A percentile compares a stretch with the other conserved stretches of the same genome.
phyloP scores from a whole-genome alignment of 441 rosid species.

The Pelargonium cotyledonis region DNA sequence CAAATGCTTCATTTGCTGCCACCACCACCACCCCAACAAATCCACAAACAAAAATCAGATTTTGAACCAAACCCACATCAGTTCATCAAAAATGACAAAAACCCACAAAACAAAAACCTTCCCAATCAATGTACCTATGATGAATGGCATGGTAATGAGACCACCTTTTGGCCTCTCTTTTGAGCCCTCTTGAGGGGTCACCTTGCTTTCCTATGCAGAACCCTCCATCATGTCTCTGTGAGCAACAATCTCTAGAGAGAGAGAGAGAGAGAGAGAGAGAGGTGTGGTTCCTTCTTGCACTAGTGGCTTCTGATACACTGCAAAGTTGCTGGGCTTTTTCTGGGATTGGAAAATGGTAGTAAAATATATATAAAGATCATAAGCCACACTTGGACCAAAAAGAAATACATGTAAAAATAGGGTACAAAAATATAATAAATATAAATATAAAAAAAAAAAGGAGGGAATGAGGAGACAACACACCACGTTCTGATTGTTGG shows the following conservation, averaged over 20 bases:
- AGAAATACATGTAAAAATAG: constrained; percentile 1
- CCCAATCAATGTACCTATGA: constrained; percentile 44
- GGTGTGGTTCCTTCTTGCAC: constrained; percentile 1
- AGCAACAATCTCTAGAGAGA: background rate
- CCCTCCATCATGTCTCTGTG: constrained; percentile 6
- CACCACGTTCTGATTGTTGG: constrained; percentile 27
- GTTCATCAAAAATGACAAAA: background rate
- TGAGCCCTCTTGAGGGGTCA: constrained; percentile 1
- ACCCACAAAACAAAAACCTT: background rate
- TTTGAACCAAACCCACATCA: constrained; percentile 7
- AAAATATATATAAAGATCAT: background rate
- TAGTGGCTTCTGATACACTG: background rate
- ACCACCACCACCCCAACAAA: background rate
- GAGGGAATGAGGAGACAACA: constrained; percentile 26
- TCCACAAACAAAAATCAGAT: background rate
- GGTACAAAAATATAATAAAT: background rate
- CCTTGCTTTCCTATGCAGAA: constrained; percentile 3
- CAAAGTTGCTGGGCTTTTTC: background rate
- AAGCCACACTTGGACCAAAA: background rate
- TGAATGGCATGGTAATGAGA: constrained; percentile 73
- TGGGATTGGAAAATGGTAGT: background rate
- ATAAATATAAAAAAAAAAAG: background rate
- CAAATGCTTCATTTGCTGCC: constrained; percentile 73
- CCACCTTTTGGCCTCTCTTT: constrained; percentile 44
- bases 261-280: background rate